Evolutionary conservation across 2,329 filamentous ascomycete genomes (phyloP).

Genomic region (Aspergillus ustus): DNA sequence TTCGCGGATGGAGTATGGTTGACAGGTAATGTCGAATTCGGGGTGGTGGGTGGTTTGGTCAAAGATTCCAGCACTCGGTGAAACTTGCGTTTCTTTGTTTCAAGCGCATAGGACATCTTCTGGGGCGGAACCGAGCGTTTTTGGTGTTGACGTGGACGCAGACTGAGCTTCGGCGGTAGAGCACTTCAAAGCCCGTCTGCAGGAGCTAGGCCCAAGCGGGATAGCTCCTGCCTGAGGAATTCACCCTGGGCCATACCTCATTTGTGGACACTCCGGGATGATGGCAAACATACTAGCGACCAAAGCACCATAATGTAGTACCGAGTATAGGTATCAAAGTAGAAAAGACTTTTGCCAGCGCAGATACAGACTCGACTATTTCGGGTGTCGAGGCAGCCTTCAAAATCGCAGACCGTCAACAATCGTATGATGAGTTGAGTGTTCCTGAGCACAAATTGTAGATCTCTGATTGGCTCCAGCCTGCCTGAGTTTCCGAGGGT

Average conservation of each 20-base stretch:
- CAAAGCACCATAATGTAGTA: background rate
- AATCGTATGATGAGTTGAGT: constrained; percentile 13
- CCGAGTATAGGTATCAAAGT: background rate
- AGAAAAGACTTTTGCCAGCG: background rate
- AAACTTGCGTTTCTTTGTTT: constrained; percentile 54
- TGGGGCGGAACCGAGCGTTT: background rate
- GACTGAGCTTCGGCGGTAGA: background rate
- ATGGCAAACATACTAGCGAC: no score
- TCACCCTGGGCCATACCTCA: background rate
- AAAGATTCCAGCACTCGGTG: constrained; percentile 52
- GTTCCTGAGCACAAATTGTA: constrained; percentile 24
- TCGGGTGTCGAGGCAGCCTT: background rate
- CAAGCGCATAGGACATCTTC: constrained; percentile 50
- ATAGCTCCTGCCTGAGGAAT: constrained; percentile 30
- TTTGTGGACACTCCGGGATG: background rate
- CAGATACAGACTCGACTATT: background rate
- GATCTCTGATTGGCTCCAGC: constrained; percentile 25
- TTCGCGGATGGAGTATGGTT: constrained; percentile 39
- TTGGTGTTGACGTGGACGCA: background rate
- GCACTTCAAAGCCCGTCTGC: constrained; percentile 4
- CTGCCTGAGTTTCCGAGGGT: constrained; percentile 19
- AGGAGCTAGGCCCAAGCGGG: constrained; percentile 14
- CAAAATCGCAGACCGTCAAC: background rate
- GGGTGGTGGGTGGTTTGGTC: constrained; percentile 37
- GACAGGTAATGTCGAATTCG: constrained; percentile 27